Evolutionary conservation across 768 basidiomycete species (phyloP).

Genomic region (Lactifluus hygrophoroides): DNA sequence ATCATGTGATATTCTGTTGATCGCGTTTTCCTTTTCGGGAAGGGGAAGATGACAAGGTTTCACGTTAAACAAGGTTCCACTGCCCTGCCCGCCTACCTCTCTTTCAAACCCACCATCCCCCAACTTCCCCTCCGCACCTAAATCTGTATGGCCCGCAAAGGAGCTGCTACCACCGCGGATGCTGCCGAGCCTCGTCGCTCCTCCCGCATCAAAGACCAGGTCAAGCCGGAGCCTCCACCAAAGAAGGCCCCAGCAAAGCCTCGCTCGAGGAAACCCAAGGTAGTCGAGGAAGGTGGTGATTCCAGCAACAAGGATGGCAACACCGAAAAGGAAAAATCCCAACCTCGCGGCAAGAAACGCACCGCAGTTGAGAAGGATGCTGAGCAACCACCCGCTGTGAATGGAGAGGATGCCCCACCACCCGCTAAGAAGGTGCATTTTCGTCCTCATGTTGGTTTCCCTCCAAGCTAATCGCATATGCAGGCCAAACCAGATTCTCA

Average conservation of each 20-base stretch:
- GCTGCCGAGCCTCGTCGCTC: slow-evolving; percentile 60
- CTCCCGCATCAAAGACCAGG: slow-evolving; percentile 63
- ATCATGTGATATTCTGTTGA: slow-evolving; percentile 15
- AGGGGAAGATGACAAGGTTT: slow-evolving; percentile 16
- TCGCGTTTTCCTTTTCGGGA: background rate
- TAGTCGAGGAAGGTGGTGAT: slow-evolving; percentile 28
- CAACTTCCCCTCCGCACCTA: slow-evolving; percentile 16
- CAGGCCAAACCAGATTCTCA: slow-evolving; percentile 19
- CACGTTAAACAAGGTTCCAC: slow-evolving; percentile 20
- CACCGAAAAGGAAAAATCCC: slow-evolving; percentile 35
- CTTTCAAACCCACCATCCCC: slow-evolving; percentile 20
- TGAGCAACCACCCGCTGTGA: slow-evolving; percentile 32
- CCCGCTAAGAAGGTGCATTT: slow-evolving; percentile 55
- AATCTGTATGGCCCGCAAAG: slow-evolving; percentile 60
- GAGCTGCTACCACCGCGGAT: slow-evolving; percentile 38
- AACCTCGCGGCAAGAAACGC: slow-evolving; percentile 48
- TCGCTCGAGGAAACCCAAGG: slow-evolving; percentile 38
- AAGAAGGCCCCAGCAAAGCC: slow-evolving; percentile 63
- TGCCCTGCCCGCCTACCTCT: slow-evolving; percentile 8
- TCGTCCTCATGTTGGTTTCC: slow-evolving; percentile 7
- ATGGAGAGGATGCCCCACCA: slow-evolving; percentile 38
- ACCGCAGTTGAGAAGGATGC: slow-evolving; percentile 33
- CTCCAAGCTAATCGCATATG: background rate
- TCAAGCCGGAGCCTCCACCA: slow-evolving; percentile 40
- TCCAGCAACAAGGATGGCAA: slow-evolving; percentile 27